Percentiles rank a stretch among this genome's conserved stretches.
Evolutionary conservation across 2,329 filamentous ascomycete genomes (phyloP).

Genomic region (Cercospora zeae-maydis): DNA sequence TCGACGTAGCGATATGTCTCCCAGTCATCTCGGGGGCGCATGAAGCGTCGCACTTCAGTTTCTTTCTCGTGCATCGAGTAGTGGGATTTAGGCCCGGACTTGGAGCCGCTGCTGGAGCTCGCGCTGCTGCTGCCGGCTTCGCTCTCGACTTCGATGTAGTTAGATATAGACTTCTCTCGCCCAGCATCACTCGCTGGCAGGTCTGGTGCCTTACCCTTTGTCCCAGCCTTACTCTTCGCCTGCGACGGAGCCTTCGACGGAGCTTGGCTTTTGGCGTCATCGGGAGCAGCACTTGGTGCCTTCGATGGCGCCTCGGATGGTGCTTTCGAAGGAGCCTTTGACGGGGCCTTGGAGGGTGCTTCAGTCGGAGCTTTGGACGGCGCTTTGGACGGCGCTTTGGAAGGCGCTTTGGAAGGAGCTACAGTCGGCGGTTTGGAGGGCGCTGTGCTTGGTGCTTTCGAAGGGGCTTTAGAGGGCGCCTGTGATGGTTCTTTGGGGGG

Average conservation of each 20-base stretch:
- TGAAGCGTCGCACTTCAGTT: slow-evolving; percentile 41
- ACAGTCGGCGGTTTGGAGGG: neutral
- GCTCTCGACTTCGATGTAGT: slow-evolving; percentile 45
- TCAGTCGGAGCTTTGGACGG: slow-evolving; percentile 13
- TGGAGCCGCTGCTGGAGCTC: slow-evolving; percentile 14
- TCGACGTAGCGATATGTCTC: slow-evolving; percentile 49
- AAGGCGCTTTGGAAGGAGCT: slow-evolving; percentile 5
- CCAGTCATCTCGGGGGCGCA: slow-evolving; percentile 37
- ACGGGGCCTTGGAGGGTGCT: slow-evolving; percentile 18
- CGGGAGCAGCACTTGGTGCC: slow-evolving; percentile 16
- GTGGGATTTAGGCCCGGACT: slow-evolving; percentile 11
- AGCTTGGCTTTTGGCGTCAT: slow-evolving; percentile 14
- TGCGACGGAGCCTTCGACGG: slow-evolving; percentile 26
- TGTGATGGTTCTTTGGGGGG: too few species aligned
- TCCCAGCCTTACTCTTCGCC: slow-evolving; percentile 25
- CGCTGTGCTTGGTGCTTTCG: neutral
- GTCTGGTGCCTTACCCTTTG: slow-evolving; percentile 19
- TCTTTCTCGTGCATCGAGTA: slow-evolving; percentile 44
- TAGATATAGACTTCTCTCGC: slow-evolving; percentile 24
- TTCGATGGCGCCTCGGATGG: slow-evolving; percentile 28
- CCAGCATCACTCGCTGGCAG: slow-evolving; percentile 3
- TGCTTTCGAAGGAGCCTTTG: slow-evolving; percentile 21
- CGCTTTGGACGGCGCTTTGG: slow-evolving; percentile 14
- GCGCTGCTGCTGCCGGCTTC: slow-evolving; percentile 25
- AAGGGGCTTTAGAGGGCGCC: neutral